Percentiles rank a stretch among this genome's conserved stretches.
Evolutionary conservation across 169 alveolate genomes (phyloP).

Genomic region (Plasmodium coatneyi): DNA sequence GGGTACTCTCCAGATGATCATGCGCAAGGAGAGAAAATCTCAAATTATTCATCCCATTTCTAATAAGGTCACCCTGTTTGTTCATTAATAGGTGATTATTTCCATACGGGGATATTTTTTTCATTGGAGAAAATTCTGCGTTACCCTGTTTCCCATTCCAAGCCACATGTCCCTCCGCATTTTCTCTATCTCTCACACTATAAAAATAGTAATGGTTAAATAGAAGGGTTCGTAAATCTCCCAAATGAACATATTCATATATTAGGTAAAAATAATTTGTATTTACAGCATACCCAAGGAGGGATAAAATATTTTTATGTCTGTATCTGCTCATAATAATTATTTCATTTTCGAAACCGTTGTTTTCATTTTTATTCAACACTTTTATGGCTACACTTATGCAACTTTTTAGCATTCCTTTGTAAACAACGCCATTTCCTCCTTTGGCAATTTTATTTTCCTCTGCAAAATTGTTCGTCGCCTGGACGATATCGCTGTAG

Average conservation of each 20-base stretch:
- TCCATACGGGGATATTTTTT: not conserved
- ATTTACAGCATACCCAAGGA: conserved; percentile 59
- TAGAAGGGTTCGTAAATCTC: conserved; percentile 64
- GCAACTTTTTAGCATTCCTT: conserved; percentile 61
- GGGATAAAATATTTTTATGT: conserved; percentile 70
- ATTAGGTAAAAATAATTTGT: conserved; percentile 41
- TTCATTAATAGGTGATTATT: not conserved
- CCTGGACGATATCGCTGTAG: conserved; percentile 42
- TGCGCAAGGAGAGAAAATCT: not conserved
- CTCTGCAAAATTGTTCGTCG: conserved; percentile 65
- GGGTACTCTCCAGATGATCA: not conserved
- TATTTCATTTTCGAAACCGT: conserved; percentile 71
- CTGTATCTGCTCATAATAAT: conserved; percentile 72
- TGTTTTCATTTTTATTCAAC: conserved; percentile 61
- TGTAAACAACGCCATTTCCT: conserved; percentile 66
- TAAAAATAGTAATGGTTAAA: conserved; percentile 68
- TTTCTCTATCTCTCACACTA: conserved; percentile 27
- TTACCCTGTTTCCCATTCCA: not conserved
- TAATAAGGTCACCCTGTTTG: not conserved
- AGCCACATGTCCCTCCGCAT: not conserved
- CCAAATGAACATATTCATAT: conserved; percentile 38
- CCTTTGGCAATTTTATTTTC: conserved; percentile 67
- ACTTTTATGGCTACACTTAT: conserved; percentile 65
- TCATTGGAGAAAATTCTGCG: not conserved
- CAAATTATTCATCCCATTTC: not conserved